These are phyloP conservation scores for Coprinopsis sp. DNA, from an alignment of 768 basidiomycete species.

Conservation along the genomic window DNA sequence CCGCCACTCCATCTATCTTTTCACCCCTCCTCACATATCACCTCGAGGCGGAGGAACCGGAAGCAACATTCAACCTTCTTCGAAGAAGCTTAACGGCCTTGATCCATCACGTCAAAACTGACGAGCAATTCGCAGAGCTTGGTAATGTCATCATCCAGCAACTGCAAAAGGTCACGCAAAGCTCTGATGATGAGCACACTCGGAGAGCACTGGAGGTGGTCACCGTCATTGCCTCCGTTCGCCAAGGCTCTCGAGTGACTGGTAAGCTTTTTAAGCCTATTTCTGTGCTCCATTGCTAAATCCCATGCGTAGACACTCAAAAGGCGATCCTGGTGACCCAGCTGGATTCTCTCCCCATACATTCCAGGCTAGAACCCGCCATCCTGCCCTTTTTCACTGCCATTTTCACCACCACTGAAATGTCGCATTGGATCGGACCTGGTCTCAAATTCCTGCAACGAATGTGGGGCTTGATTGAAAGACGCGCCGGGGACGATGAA, in stretches of 20 bases:
- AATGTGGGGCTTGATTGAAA: slow-evolving; percentile 33
- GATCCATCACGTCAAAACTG: slow-evolving; percentile 74
- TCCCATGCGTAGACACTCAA: slow-evolving; percentile 39
- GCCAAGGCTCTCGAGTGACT: slow-evolving; percentile 65
- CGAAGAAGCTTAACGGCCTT: slow-evolving; percentile 75
- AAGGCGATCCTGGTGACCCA: slow-evolving; percentile 28
- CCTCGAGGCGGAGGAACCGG: slow-evolving; percentile 36
- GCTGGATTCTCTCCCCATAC: slow-evolving; percentile 26
- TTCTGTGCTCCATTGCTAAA: no score
- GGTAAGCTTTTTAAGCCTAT: slow-evolving; percentile 51
- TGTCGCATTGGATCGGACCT: slow-evolving; percentile 45
- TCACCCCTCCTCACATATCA: slow-evolving; percentile 52
- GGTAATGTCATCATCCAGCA: slow-evolving; percentile 48
- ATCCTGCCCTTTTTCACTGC: slow-evolving; percentile 38
- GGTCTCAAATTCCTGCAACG: slow-evolving; percentile 55
- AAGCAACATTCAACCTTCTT: slow-evolving; percentile 48
- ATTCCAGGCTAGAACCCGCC: slow-evolving; percentile 22
- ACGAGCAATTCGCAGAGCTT: slow-evolving; percentile 58
- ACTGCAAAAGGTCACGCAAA: slow-evolving; percentile 21
- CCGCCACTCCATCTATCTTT: slow-evolving; percentile 62
- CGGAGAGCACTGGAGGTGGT: slow-evolving; percentile 53
- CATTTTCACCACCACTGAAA: slow-evolving; percentile 38
- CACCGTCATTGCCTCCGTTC: slow-evolving; percentile 54
- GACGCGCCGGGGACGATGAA: slow-evolving; percentile 13
- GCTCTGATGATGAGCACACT: slow-evolving; percentile 34